Evolutionary conservation across 441 rosid species (phyloP).

Genomic region (Mallotus japonicus): DNA sequence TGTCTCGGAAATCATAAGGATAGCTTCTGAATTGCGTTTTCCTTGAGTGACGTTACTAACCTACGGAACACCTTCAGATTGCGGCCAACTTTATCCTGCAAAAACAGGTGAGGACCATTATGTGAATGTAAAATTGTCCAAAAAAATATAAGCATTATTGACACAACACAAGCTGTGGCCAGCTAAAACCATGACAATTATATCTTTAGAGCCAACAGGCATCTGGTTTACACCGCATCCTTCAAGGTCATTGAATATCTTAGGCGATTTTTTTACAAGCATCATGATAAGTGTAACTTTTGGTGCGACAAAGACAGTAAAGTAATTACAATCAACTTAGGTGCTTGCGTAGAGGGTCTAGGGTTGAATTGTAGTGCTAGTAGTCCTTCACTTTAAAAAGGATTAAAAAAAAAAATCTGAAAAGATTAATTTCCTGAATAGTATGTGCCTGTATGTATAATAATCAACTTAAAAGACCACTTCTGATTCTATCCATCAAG

Average conservation of each 20-base stretch:
- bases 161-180: too few species aligned
- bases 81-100: slow-evolving; percentile 77
- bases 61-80: slow-evolving; percentile 74
- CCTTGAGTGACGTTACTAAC: slow-evolving; percentile 71
- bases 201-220: too few species aligned
- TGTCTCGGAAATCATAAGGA: slow-evolving; percentile 23
- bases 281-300: not conserved
- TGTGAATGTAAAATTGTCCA: not conserved
- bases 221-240: not conserved
- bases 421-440: not conserved
- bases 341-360: not conserved
- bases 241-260: not conserved
- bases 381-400: not conserved
- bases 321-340: not conserved
- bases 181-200: too few species aligned
- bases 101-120: slow-evolving; percentile 2
- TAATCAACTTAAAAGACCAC: not conserved
- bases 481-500: not conserved
- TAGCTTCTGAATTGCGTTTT: slow-evolving; percentile 55
- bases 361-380: not conserved
- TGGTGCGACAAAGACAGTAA: not conserved
- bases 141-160: not conserved
- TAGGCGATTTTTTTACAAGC: not conserved
- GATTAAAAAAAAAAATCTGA: not conserved
- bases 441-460: not conserved